phyloP scores from a whole-genome alignment of 2,329 filamentous ascomycete genomes.

The Chaetomiaceae sp. region DNA sequence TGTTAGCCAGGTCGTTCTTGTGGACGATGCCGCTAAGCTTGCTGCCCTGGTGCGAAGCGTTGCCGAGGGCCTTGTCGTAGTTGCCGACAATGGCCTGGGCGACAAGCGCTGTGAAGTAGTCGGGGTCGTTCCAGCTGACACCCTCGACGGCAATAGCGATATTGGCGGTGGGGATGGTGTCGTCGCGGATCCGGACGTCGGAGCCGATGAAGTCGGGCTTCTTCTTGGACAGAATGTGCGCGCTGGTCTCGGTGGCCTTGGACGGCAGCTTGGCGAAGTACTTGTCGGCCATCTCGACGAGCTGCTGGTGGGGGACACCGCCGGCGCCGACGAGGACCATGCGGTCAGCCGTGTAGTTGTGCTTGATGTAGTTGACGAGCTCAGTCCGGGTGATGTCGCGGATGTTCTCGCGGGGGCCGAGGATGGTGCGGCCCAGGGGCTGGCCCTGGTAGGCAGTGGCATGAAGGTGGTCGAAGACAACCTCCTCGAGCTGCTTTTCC shows the following conservation, averaged over 20 bases:
- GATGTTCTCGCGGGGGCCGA: constrained; percentile 98
- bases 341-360: constrained; percentile 98
- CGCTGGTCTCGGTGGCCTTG: constrained; percentile 68
- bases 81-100: constrained; percentile 98
- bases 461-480: constrained; percentile 98
- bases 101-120: constrained; percentile 98
- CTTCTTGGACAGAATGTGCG: constrained; percentile 74
- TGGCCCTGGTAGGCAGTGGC: constrained; percentile 97
- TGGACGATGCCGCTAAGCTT: constrained; percentile 94
- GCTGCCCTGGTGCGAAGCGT: constrained; percentile 94
- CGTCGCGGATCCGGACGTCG: constrained; percentile 91
- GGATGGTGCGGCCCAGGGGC: constrained; percentile 93
- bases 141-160: constrained; percentile 98
- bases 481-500: constrained; percentile 99
- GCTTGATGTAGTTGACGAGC: constrained; percentile 95
- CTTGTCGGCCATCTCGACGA: constrained; percentile 95
- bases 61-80: constrained; percentile 99
- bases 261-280: constrained; percentile 79
- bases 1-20: constrained; percentile 94
- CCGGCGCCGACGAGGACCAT: constrained; percentile 98
- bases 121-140: constrained; percentile 98
- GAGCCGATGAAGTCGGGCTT: constrained; percentile 95
- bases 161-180: constrained; percentile 93
- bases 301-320: constrained; percentile 87
- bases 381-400: constrained; percentile 90